Evolutionary conservation across 345 rosid genomes (phyloP).

Genomic region (Salix dunnii): DNA sequence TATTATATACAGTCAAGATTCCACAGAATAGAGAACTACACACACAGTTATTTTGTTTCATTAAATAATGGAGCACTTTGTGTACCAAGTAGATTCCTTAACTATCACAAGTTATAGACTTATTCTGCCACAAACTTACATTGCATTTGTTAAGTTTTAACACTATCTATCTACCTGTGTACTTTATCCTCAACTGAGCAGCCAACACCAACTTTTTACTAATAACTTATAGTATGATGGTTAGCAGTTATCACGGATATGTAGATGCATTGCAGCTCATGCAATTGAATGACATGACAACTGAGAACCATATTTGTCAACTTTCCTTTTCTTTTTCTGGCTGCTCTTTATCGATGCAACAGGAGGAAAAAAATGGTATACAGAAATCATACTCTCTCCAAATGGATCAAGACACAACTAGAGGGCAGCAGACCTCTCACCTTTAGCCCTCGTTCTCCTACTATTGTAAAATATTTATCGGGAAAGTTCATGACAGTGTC

Average conservation of each 20-base stretch:
- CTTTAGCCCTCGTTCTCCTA: constrained; percentile 99
- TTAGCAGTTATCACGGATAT: too few relatives aligned
- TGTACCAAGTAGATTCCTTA: not conserved
- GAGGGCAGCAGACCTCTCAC: constrained; percentile 41
- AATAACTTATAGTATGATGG: too few relatives aligned
- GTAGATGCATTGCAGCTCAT: too few relatives aligned
- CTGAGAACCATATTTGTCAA: too few relatives aligned
- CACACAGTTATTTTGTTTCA: not conserved
- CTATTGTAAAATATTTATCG: constrained; percentile 80
- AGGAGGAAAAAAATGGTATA: too few relatives aligned
- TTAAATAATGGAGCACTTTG: not conserved
- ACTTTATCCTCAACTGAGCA: too few relatives aligned
- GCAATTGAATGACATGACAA: too few relatives aligned
- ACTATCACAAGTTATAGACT: not conserved
- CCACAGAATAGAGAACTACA: constrained; percentile 1
- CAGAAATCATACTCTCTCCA: too few relatives aligned
- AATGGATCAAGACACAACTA: not conserved
- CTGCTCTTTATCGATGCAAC: too few relatives aligned
- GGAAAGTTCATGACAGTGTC: constrained; percentile 90
- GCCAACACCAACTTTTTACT: too few relatives aligned
- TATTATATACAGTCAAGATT: constrained; percentile 10
- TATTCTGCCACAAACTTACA: not conserved
- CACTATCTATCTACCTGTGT: too few relatives aligned
- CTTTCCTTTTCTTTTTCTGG: too few relatives aligned
- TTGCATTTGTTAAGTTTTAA: not conserved